Evolutionary conservation across 2,329 filamentous ascomycete species (phyloP), one percentile per base, ranked within the genome.

Genomic region (Curvularia spicifera): DNA sequence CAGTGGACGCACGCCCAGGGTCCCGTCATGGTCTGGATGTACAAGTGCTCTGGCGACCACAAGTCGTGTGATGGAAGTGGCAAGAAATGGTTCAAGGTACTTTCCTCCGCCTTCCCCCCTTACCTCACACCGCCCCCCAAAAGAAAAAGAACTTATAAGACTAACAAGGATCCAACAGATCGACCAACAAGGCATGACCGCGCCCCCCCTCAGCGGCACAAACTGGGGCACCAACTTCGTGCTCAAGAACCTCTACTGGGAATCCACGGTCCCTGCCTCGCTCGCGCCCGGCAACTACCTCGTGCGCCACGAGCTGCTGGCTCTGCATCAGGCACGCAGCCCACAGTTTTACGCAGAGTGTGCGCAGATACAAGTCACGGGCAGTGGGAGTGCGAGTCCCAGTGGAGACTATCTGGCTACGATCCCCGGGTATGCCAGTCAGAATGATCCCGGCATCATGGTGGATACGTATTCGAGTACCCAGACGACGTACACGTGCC

Each of bases 1-100:
- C 84, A 86, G 70, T 86, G 84, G 84, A 86, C 84, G 0, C 84
- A 86, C 68, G 73, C 79, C 54, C 84, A 86, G 67, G 84, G 84
- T 1, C 84, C 84, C 15, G 82, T 87, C 40, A 83, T 86, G 79
- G 84, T 87, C 2, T 86, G 83, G 77, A 70, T 79, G 70, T 78
- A 78, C 56, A 81, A 83, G 59, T 86, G 84, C 71, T 76, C 78
- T 6, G 66, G 71, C 35, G 79, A 77, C 49, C 84, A 84, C 71
- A 73, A 71, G 12, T 71, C 77, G 35, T 85, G 83, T 67, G 79
- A 83, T 59, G 84, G 84, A 37, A 81, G 80, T 48, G 79, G 80
- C 29, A 78, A 81, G 65, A 78, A 78, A 52, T 87, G 84, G 84
- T 87, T 87, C 81, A 87, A 87, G 57, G 68, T 71, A 46, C 5